Base-by-base conservation (phyloP, 2,329 filamentous ascomycete genomes). In the Amphichorda felina region DNA sequence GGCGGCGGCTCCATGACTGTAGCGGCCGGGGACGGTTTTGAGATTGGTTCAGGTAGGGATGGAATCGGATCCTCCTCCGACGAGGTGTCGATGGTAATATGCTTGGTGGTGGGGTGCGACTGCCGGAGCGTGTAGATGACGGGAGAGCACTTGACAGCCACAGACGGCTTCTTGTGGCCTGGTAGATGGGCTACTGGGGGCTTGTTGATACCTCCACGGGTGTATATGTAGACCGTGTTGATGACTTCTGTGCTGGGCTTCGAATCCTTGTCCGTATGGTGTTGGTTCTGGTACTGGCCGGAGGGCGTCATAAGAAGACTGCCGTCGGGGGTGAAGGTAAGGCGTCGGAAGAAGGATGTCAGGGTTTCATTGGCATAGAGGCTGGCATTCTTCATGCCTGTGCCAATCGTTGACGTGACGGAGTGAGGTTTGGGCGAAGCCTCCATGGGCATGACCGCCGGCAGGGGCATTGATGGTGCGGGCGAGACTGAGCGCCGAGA, bases 141-240 rank as follows among this genome's bases (percentile, higher is more conserved):
- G 1, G 91, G 91, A 11, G 89, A 98, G 54, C 91, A 98, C 51
- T 85, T 85, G 40, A 98, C 85, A 2, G 88, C 91, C 9, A 98
- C 85, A 0, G 91, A 96, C 0, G 91, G 91, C 57, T 98, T 98
- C 66, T 95, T 98, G 59, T 96, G 89, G 2, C 91, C 91, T 0
- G 91, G 91, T 6, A 98, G 70, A 58, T 96, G 91, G 6, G 89
- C 87, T 38, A 96, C 82, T 3, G 91, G 91, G 2, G 91, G 87
- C 55, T 93, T 95, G 61, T 95, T 96, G 51, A 98, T 86, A 17
- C 91, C 91, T 21, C 88, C 91, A 47, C 91, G 72, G 0, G 89
- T 95, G 57, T 98, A 98, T 36, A 98, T 91, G 59, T 98, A 98
- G 16, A 98, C 93, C 0, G 91, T 98, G 53, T 98, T 98, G 48